Conservation (phyloP, 805 yeast genomes). For the Yamadazyma akitaensis region DNA sequence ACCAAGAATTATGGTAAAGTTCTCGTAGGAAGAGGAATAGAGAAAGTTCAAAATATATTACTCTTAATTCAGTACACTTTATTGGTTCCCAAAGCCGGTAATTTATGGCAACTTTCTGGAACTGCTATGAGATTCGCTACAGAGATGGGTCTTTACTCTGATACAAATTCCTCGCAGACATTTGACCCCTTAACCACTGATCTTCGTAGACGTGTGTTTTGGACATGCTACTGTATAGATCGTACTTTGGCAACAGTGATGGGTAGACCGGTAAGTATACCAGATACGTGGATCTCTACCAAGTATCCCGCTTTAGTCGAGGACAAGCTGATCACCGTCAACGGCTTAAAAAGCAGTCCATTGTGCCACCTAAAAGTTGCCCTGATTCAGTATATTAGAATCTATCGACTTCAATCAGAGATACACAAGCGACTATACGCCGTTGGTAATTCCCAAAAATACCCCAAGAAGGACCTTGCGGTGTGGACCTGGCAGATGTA, state of each 20-base stretch:
- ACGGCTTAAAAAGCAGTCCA: conserved; percentile 9
- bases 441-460: not conserved
- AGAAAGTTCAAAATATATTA: conserved; percentile 12
- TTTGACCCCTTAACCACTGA: conserved; percentile 12
- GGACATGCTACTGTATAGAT: conserved; percentile 15
- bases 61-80: conserved; percentile 12
- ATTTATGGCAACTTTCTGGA: conserved; percentile 15
- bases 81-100: conserved; percentile 15
- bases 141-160: conserved; percentile 14
- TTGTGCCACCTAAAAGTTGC: conserved; percentile 13
- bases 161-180: conserved; percentile 10
- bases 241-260: conserved; percentile 11
- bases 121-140: conserved; percentile 14
- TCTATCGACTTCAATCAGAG: conserved; percentile 13
- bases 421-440: conserved; percentile 11
- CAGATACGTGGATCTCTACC: conserved; percentile 13
- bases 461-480: conserved; percentile 2
- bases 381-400: conserved; percentile 11
- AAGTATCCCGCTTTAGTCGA: conserved; percentile 12
- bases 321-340: conserved; percentile 11
- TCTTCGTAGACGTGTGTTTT: conserved; percentile 11
- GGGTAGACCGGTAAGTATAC: conserved; percentile 13
- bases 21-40: conserved; percentile 10
- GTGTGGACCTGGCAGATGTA: conserved; percentile 16
- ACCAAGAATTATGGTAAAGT: conserved; percentile 4